These are phyloP conservation scores for slime mould (Dictyostelium discoideum) DNA, from an alignment of 78 protist species.

Conservation along the genomic window DNA sequence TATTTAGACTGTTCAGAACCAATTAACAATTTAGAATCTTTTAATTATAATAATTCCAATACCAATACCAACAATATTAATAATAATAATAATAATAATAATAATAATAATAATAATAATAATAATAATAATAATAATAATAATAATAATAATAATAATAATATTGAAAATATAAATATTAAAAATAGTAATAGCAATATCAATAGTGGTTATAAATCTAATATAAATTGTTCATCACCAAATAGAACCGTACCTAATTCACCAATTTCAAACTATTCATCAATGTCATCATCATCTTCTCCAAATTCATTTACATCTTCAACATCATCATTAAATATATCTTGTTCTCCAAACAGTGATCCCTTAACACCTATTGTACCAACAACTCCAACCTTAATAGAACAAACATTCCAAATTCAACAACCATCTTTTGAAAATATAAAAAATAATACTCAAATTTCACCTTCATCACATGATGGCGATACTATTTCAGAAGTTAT, in stretches of 20 bases:
- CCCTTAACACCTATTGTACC: neutral
- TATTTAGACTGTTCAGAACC: neutral
- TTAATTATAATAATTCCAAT: too few relatives aligned
- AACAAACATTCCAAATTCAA: neutral
- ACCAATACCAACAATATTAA: too few relatives aligned
- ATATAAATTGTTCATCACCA: neutral
- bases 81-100: too few relatives aligned
- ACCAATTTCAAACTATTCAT: neutral
- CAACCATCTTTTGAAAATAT: neutral
- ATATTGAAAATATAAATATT: too few relatives aligned
- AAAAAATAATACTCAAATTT: neutral
- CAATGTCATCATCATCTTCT: neutral
- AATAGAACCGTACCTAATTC: neutral
- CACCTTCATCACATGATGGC: neutral
- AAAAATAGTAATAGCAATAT: too few relatives aligned
- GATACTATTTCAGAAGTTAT: neutral
- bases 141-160: neutral
- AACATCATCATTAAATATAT: neutral
- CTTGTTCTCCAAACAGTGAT: neutral
- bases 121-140: too few relatives aligned
- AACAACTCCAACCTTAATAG: neutral
- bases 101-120: neutral
- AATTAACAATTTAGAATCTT: too few relatives aligned
- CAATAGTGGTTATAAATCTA: too few relatives aligned
- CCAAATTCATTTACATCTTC: neutral